Base-by-base conservation (phyloP, 1,284 basidiomycete genomes). In the Termitomyces sp. region DNA sequence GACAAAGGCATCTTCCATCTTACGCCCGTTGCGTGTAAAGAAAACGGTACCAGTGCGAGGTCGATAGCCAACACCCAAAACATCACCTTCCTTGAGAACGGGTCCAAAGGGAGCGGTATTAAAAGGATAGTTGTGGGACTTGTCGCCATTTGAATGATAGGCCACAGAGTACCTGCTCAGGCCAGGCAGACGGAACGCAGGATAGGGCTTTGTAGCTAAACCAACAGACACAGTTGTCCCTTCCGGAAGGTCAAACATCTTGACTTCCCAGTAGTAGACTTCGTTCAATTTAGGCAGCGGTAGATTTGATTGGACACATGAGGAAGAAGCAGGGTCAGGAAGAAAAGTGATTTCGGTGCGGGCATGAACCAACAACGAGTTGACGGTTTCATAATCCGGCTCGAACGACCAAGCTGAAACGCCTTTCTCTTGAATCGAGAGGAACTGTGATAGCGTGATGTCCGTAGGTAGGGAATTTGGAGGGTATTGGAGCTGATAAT, bases 401-500 rank as follows among this genome's bases (percentile, higher is more conserved):
- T 98, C 94, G 67, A 98, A 98, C 17, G 86, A 92, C 94, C 94
- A 98, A 6, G 94, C 94, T 24, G 94, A 94, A 41, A 98, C 94
- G 59, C 94, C 94, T 68, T 98, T 98, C 74, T 98, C 94, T 70
- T 98, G 94, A 58, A 98, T 98, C 21, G 94, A 94, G 31, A 98
- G 83, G 73, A 97, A 98, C 66, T 98, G 94, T 1, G 94, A 95
- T 38, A 98, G 78, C 0, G 95, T 98, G 70, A 98, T 98, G 69
- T 98, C 94, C 49, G 95, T 94, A 24, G 94, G 91, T 48, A 88
- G 77, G 13, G 94, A 97, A 64, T 95, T 92, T 21, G 94, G 94
- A 3, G 89, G 91, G 72, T 94, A 95, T 68, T 95, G 92, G 0
- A 83, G 65, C 71, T 97, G 94, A 72, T 87, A 93, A 56, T 94